Evolutionary conservation across 73 alveolate species (phyloP).

Genomic region (Paramecium primaurelia): DNA sequence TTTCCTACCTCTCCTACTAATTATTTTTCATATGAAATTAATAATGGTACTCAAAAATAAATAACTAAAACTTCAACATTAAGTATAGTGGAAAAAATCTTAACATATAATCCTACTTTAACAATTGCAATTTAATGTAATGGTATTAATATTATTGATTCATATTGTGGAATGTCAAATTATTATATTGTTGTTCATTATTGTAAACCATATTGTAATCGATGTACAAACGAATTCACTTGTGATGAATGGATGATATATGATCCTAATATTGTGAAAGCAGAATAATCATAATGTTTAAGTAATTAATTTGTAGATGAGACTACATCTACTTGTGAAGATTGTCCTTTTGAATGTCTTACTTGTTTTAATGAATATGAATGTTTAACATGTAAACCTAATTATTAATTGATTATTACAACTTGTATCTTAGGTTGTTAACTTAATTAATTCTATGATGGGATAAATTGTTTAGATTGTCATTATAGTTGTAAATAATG

Average conservation of each 20-base stretch:
- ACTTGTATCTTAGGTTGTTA: neutral
- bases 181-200: neutral
- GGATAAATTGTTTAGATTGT: neutral
- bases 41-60: neutral
- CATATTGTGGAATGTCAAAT: neutral
- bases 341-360: neutral
- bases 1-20: neutral
- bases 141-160: neutral
- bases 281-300: neutral
- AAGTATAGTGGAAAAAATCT: neutral
- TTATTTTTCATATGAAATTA: neutral
- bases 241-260: neutral
- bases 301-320: neutral
- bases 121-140: neutral
- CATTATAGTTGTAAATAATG: neutral
- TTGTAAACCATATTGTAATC: neutral
- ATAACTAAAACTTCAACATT: neutral
- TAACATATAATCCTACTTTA: neutral
- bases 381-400: neutral
- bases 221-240: neutral
- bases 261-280: neutral
- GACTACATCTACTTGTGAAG: neutral
- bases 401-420: neutral
- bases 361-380: neutral
- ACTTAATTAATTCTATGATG: neutral